These are phyloP conservation scores for Salvia rosmarinus DNA, from an alignment of 257 asterid species.

Conservation along the genomic window DNA sequence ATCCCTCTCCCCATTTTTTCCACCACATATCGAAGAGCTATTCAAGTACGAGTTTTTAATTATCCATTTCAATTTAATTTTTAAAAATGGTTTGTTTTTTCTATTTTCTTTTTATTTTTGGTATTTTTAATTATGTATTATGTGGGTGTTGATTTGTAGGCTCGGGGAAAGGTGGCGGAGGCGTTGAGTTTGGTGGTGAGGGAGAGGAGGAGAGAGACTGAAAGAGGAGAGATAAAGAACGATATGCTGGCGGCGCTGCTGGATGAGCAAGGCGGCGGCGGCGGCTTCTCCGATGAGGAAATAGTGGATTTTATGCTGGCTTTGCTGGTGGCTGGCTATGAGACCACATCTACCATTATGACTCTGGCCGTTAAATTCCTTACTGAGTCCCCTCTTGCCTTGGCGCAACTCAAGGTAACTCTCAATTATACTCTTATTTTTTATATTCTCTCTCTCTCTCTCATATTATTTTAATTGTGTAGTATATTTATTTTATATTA, in stretches of 20 bases:
- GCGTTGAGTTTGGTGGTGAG: slow-evolving; percentile 81
- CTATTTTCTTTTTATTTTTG: background rate
- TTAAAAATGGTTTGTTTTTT: no score
- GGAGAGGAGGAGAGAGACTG: slow-evolving; percentile 69
- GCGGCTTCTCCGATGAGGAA: slow-evolving; percentile 90
- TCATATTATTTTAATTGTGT: no score
- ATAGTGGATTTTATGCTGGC: slow-evolving; percentile 93
- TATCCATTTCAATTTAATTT: background rate
- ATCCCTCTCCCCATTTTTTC: slow-evolving; percentile 84
- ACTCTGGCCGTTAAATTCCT: slow-evolving; percentile 88
- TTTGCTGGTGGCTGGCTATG: slow-evolving; percentile 94
- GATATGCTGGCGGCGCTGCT: slow-evolving; percentile 96
- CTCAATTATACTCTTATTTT: no score
- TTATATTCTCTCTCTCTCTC: background rate
- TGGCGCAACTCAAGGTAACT: slow-evolving; percentile 81
- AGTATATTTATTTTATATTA: background rate
- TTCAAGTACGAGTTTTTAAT: slow-evolving; percentile 50
- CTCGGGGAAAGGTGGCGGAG: slow-evolving; percentile 92
- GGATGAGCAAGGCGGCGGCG: slow-evolving; percentile 72
- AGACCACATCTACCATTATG: slow-evolving; percentile 95
- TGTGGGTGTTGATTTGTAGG: slow-evolving; percentile 44
- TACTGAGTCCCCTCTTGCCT: slow-evolving; percentile 75
- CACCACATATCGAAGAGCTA: slow-evolving; percentile 87
- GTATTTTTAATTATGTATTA: background rate
- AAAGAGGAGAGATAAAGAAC: slow-evolving; percentile 66